A percentile compares a stretch with the other conserved stretches of the same genome.
phyloP scores from a whole-genome alignment of 2,329 filamentous ascomycete species.

The Laburnicola sp. region DNA sequence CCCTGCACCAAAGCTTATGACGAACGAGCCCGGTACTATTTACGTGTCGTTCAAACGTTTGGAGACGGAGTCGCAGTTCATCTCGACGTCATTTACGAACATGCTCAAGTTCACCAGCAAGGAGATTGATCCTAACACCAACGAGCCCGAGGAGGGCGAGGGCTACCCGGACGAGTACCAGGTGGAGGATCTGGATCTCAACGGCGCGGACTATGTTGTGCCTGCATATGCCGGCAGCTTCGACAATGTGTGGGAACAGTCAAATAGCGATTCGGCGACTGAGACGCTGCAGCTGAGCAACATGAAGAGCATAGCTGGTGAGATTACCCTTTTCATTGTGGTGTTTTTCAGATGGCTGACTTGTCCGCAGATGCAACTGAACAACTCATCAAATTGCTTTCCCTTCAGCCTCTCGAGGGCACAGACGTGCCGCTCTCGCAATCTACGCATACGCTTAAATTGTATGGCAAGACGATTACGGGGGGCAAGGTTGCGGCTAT shows the following conservation, averaged over 20 bases:
- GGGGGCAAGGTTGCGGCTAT: constrained; percentile 86
- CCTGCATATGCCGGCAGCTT: constrained; percentile 95
- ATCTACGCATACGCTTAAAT: constrained; percentile 90
- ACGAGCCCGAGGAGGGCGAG: constrained; percentile 78
- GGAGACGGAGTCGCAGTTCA: constrained; percentile 74
- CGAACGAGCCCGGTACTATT: constrained; percentile 87
- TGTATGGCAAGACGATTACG: constrained; percentile 91
- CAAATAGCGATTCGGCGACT: constrained; percentile 84
- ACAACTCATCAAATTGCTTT: constrained; percentile 81
- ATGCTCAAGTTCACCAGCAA: constrained; percentile 96
- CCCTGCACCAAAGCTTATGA: constrained; percentile 77
- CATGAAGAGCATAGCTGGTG: constrained; percentile 91
- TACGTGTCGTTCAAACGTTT: constrained; percentile 93
- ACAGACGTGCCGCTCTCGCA: constrained; percentile 87
- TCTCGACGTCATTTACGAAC: constrained; percentile 83
- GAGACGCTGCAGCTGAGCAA: constrained; percentile 88
- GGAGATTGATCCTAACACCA: constrained; percentile 94
- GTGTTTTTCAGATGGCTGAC: constrained; percentile 18
- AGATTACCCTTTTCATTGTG: constrained; percentile 33
- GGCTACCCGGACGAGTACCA: constrained; percentile 99
- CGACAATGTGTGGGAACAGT: constrained; percentile 92
- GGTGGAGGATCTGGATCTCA: constrained; percentile 88
- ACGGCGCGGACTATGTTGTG: constrained; percentile 89
- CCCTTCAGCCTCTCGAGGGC: constrained; percentile 89
- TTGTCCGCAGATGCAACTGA: constrained; percentile 77